Evolutionary conservation across 306 rosid species (phyloP), one percentile per base, ranked within the genome.

Genomic region (Pyrus pyrifolia): DNA sequence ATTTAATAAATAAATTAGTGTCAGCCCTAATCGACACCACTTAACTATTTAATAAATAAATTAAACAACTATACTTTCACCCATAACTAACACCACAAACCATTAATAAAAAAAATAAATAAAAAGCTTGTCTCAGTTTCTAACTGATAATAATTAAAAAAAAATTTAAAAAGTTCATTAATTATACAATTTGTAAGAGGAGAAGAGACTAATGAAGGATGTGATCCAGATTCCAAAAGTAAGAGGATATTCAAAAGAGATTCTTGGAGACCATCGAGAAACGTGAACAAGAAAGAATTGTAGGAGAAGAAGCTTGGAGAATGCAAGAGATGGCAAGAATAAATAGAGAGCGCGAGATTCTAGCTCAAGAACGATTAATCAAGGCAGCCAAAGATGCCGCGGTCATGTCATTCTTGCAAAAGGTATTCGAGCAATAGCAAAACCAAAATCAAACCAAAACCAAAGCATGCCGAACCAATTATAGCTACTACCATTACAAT

Each of bases 301-400:
- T 58, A 0, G 71, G 97, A 3, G 99, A 95, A 72, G 97, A 92
- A 69, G 82, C 91, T 2, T 95, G 99, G 99, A 89, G 97, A 69
- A 63, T 73, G 81, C 95, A 92, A 53, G 97, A 95, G 68, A 72
- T 92, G 86, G 80, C 86, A 8, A 85, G 92, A 59, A 81, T 91
- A 67, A 84, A 85, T 8, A 79, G 84, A 46, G 99, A 95, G 30
- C 83, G 89, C 1, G 97, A 95, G 45, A 88, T 89, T 67, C 78
- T 95, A 3, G 90, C 92, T 2, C 97, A 90, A 53, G 97, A 95
- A 17, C 85, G 92, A 67, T 87, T 97, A 23, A 80, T 84, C 4
- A 87, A 96, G 0, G 89, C 91, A 0, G 90, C 92, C 0, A 95
- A 95, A 81, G 99, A 92, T 27, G 79, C 89, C 0, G 96, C 97